phyloP scores from a whole-genome alignment of 805 yeast species.

The Spathaspora girioi region DNA sequence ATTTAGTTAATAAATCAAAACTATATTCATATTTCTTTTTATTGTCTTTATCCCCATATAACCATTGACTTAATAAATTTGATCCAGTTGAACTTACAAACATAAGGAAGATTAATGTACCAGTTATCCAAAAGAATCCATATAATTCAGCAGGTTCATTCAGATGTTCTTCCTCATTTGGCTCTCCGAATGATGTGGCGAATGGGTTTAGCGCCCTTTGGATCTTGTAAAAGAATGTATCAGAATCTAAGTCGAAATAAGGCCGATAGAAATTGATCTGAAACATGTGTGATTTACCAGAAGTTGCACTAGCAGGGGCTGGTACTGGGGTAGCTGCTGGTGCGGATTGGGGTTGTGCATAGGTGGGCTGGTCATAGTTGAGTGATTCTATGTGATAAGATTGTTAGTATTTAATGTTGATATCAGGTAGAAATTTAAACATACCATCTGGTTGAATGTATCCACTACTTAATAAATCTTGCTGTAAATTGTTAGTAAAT shows the following conservation, averaged over 20 bases:
- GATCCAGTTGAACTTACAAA: constrained; percentile 75
- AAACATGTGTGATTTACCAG: constrained; percentile 38
- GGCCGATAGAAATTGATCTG: constrained; percentile 58
- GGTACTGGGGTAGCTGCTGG: neutral
- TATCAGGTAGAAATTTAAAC: constrained; percentile 5
- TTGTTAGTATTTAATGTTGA: neutral
- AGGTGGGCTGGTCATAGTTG: neutral
- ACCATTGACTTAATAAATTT: constrained; percentile 55
- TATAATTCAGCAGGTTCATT: constrained; percentile 47
- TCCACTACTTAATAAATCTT: constrained; percentile 12
- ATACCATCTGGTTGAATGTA: constrained; percentile 21
- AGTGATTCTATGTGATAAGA: neutral
- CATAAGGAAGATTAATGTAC: constrained; percentile 68
- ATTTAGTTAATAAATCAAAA: constrained; percentile 61
- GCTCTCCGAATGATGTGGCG: constrained; percentile 11
- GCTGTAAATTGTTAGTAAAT: constrained; percentile 1
- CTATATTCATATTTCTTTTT: constrained; percentile 52
- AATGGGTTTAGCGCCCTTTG: constrained; percentile 56
- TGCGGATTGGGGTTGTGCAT: neutral
- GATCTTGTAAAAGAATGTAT: constrained; percentile 55
- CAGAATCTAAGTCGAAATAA: constrained; percentile 68
- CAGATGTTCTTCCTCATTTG: constrained; percentile 8
- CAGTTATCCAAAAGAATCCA: constrained; percentile 90
- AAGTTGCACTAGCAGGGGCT: constrained; percentile 1
- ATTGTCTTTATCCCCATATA: constrained; percentile 35